Base-by-base conservation (phyloP, 1,284 basidiomycete species). In the Trichosporon ovoides region DNA sequence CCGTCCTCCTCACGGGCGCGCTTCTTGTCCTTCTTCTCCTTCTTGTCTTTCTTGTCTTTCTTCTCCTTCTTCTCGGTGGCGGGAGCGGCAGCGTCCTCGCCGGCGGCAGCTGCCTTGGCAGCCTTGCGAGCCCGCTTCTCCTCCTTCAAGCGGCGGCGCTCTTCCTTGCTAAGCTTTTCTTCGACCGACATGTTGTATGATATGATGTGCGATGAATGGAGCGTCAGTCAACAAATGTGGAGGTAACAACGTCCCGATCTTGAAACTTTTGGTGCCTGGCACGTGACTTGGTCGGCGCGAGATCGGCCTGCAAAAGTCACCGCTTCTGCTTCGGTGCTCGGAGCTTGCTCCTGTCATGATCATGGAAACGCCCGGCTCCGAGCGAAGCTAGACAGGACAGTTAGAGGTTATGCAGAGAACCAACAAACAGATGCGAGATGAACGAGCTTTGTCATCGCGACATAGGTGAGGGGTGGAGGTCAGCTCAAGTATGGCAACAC, bases 21-120 rank as follows among this genome's bases (percentile, higher is more conserved):
- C 65, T 73, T 73, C 68, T 76, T 75, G 61, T 66, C 65, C 65
- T 75, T 73, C 59, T 66, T 67, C 52, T 61, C 61, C 56, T 65
- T 67, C 58, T 68, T 69, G 62, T 66, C 66, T 63, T 75, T 74
- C 57, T 69, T 65, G 7, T 64, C 59, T 57, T 66, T 67, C 55
- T 69, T 76, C 54, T 69, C 66, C n/a, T n/a, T n/a, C n/a, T n/a
- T n/a, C n/a, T n/a, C n/a, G n/a, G n/a, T n/a, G n/a, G n/a, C n/a
- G 53, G 65, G 66, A 60, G 69, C 77, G 56, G 60, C 55, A 49
- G 59, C 55, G 19, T 52, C 46, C 31, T 48, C 49, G n/a, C 19
- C 54, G 35, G 52, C 53, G 31, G 59, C 56, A 6, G 59, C 64
- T 11, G 66, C 63, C 60, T 68, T 68, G 28, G 65, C 68, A 22